phyloP scores from a whole-genome alignment of 2,329 filamentous ascomycete genomes.

The Fusarium albosuccineum region DNA sequence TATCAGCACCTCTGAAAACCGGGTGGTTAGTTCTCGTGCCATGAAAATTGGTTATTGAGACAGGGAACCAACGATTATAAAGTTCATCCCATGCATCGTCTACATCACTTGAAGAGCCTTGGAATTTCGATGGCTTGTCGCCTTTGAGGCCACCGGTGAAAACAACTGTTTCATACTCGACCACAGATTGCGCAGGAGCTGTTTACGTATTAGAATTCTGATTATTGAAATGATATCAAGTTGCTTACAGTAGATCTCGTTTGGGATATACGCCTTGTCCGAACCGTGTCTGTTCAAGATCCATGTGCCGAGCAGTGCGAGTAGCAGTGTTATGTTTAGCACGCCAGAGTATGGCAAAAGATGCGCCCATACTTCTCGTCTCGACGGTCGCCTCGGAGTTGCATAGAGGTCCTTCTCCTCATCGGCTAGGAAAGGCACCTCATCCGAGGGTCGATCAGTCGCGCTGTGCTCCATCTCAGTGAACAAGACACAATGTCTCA shows the following conservation, averaged over 20 bases:
- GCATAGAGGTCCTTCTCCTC: slow-evolving; percentile 1
- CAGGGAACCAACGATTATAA: not conserved
- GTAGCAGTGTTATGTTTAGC: not conserved
- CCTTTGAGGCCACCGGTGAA: slow-evolving; percentile 13
- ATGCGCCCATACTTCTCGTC: not conserved
- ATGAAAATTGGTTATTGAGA: no score
- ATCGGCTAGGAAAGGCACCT: slow-evolving; percentile 6
- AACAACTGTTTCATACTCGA: slow-evolving; percentile 12
- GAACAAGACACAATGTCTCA: not conserved
- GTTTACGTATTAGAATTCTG: not conserved
- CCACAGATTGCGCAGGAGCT: slow-evolving; percentile 7
- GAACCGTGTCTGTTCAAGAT: not conserved
- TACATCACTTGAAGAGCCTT: slow-evolving; percentile 12
- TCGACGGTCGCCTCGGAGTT: not conserved
- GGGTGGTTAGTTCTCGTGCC: not conserved
- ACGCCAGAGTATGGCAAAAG: slow-evolving; percentile 5
- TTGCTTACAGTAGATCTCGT: slow-evolving; percentile 15
- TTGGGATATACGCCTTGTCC: not conserved
- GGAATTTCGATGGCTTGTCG: slow-evolving; percentile 3
- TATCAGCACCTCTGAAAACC: not conserved
- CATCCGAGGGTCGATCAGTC: not conserved
- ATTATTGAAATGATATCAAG: accelerated
- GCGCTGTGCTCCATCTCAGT: not conserved
- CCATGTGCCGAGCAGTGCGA: not conserved
- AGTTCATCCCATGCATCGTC: slow-evolving; percentile 10